phyloP scores from a whole-genome alignment of 139 green algal genomes.

The Tetradesmus lagerheimii region DNA sequence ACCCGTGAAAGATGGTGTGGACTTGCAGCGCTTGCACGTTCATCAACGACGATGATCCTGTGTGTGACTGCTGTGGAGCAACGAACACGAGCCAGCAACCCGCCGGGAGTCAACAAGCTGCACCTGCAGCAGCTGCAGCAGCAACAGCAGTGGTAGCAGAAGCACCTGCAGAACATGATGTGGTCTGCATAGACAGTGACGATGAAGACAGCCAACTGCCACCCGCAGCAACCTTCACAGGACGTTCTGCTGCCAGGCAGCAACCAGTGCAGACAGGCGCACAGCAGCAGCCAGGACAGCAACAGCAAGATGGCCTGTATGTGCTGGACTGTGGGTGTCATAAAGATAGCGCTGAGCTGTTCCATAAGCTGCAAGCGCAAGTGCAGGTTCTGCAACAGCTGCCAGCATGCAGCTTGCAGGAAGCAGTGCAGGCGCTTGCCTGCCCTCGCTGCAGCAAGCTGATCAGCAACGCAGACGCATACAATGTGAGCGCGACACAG shows the following conservation, averaged over 20 bases:
- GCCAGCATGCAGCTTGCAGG: neutral
- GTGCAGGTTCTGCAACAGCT: slow-evolving; percentile 8
- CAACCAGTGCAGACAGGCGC: neutral
- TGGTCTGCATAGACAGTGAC: neutral
- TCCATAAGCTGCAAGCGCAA: neutral
- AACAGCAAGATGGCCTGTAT: neutral
- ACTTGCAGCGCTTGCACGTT: neutral
- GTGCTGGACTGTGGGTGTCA: slow-evolving; percentile 33
- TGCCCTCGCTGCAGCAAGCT: slow-evolving; percentile 14
- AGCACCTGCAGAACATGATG: neutral
- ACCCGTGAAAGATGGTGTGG: neutral
- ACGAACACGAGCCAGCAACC: neutral
- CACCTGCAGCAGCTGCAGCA: neutral
- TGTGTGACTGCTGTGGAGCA: slow-evolving; percentile 21
- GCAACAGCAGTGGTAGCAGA: neutral
- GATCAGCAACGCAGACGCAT: slow-evolving; percentile 1
- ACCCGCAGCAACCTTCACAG: neutral
- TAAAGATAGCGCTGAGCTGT: neutral
- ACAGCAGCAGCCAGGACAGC: neutral
- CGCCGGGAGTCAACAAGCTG: neutral
- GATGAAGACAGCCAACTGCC: neutral
- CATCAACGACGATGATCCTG: neutral
- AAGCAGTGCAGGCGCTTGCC: neutral
- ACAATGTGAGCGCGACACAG: neutral
- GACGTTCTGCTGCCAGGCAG: neutral